A percentile compares a stretch with the other conserved stretches of the same genome.
These are phyloP conservation scores for Aspergillus thermomutatus DNA, from an alignment of 2,329 filamentous ascomycete species.

Conservation along the genomic window DNA sequence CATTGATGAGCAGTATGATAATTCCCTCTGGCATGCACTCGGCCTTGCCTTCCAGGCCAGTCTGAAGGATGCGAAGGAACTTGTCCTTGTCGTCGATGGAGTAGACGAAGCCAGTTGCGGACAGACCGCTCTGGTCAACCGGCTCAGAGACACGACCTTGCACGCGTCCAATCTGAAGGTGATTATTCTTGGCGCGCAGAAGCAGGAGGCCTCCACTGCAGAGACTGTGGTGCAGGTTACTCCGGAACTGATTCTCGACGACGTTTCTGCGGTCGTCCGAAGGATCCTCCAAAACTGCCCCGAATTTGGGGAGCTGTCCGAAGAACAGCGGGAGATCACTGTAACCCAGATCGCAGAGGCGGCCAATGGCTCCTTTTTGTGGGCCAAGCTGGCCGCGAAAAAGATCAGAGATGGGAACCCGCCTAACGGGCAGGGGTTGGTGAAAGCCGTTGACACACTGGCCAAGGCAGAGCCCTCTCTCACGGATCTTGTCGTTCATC, in stretches of 20 bases:
- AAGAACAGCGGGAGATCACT: conserved; percentile 32
- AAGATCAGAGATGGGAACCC: conserved; percentile 25
- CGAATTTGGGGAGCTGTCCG: conserved; percentile 23
- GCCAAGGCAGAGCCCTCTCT: conserved; percentile 24
- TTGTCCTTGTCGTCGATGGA: conserved; percentile 39
- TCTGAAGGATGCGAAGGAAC: conserved; percentile 29
- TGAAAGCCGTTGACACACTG: conserved; percentile 28
- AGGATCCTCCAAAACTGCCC: conserved; percentile 22
- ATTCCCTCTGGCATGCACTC: conserved; percentile 35
- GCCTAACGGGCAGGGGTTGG: conserved; percentile 18
- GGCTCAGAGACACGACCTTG: conserved; percentile 20
- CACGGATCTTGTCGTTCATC: conserved; percentile 29
- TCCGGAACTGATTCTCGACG: conserved; percentile 33
- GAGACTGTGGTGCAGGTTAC: conserved; percentile 25
- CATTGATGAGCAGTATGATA: conserved; percentile 29
- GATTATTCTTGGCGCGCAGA: conserved; percentile 29
- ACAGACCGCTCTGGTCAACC: conserved; percentile 26
- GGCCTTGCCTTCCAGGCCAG: conserved; percentile 26
- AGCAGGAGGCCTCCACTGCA: conserved; percentile 7
- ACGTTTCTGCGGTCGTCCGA: conserved; percentile 33
- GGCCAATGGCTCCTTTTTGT: conserved; percentile 38
- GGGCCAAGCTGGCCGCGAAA: conserved; percentile 37
- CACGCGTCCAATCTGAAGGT: conserved; percentile 26
- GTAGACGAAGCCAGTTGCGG: conserved; percentile 34
- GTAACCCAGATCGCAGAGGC: conserved; percentile 32